Conservation (phyloP, 2,329 filamentous ascomycete genomes). For the Botrytis aclada region DNA sequence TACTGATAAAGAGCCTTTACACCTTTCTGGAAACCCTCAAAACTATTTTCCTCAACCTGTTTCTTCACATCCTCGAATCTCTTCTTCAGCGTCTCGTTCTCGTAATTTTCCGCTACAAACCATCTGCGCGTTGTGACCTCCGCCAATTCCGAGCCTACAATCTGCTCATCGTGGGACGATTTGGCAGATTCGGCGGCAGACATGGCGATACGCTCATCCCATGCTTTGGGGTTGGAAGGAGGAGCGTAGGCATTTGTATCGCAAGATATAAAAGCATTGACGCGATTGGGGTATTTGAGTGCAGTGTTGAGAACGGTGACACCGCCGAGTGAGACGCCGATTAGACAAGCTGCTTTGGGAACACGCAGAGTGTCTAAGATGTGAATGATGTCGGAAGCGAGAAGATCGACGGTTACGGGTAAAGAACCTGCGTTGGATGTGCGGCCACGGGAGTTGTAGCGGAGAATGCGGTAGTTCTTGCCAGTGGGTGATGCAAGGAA, state of each 20-base stretch:
- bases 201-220: conserved; percentile 71
- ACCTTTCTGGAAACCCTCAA: conserved; percentile 65
- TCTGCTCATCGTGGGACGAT: conserved; percentile 41
- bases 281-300: conserved; percentile 58
- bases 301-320: conserved; percentile 73
- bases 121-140: conserved; percentile 70
- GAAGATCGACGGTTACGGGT: conserved; percentile 46
- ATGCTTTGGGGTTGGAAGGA: conserved; percentile 71
- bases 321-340: conserved; percentile 80
- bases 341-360: conserved; percentile 59
- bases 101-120: conserved; percentile 64
- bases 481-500: conserved; percentile 33
- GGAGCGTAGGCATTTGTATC: conserved; percentile 76
- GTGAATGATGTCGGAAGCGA: conserved; percentile 64
- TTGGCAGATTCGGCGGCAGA: conserved; percentile 54
- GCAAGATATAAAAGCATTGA: conserved; percentile 65
- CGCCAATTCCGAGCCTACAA: conserved; percentile 65
- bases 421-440: conserved; percentile 23
- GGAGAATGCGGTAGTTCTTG: conserved; percentile 63
- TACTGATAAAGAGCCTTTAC: conserved; percentile 72
- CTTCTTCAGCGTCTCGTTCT: conserved; percentile 45
- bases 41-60: conserved; percentile 66
- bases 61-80: conserved; percentile 58
- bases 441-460: conserved; percentile 71
- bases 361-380: conserved; percentile 70